These are phyloP conservation scores for Fraxinus platypoda DNA, from an alignment of 305 asterid genomes.

Conservation along the genomic window DNA sequence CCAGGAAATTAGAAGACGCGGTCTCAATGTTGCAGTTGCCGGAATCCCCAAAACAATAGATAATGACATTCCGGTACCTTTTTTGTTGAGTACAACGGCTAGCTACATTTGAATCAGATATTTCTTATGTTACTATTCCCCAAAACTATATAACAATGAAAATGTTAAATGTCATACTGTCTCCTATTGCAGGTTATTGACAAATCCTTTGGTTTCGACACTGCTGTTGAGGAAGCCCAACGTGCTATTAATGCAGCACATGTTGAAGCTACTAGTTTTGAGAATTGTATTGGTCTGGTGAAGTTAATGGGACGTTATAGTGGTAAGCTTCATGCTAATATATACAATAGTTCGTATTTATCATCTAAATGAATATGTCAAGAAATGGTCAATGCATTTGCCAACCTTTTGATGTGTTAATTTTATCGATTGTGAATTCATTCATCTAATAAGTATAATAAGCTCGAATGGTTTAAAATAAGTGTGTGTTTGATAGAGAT, in stretches of 20 bases:
- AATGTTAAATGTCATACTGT: constrained; percentile 1
- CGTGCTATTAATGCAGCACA: constrained; percentile 93
- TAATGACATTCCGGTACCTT: constrained; percentile 77
- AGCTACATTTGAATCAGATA: not conserved
- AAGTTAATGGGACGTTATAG: constrained; percentile 83
- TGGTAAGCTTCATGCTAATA: constrained; percentile 36
- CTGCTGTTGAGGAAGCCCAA: constrained; percentile 92
- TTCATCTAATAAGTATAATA: not conserved
- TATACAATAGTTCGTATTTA: not conserved
- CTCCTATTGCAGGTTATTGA: constrained; percentile 56
- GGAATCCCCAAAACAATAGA: constrained; percentile 90
- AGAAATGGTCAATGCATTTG: not conserved
- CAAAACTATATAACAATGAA: constrained; percentile 4
- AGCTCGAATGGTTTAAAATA: not conserved
- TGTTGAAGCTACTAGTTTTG: constrained; percentile 77
- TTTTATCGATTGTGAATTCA: not conserved
- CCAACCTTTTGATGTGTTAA: not conserved
- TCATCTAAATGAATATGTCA: not conserved
- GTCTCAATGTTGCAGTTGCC: constrained; percentile 73
- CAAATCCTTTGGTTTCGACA: constrained; percentile 81
- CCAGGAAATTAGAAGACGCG: constrained; percentile 75
- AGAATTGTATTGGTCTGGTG: constrained; percentile 82
- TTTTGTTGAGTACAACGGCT: not conserved
- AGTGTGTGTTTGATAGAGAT: not conserved
- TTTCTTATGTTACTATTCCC: not conserved